Evolutionary conservation across 371 early-diverging fungal species (phyloP), one percentile per base, ranked within the genome.

Genomic region (Mortierella sp.): DNA sequence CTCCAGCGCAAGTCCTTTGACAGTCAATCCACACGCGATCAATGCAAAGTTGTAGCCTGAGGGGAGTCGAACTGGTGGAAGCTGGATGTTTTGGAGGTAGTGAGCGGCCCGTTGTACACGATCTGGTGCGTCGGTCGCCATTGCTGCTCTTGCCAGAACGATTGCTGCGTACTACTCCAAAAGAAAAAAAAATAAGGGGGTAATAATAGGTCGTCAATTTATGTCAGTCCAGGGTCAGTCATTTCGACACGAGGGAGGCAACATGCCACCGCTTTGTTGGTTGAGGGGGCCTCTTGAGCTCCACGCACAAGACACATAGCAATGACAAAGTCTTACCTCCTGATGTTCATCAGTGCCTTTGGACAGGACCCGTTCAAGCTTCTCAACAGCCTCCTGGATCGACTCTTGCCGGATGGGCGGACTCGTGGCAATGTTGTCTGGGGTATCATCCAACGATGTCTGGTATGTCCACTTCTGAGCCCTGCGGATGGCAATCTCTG

Each of bases 1-100:
- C 79, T 94, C 95, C 9, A 90, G 78, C 21, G 88, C 88, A 46
- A 92, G 88, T 88, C 94, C 94, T 86, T 91, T 92, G 44, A 93
- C 87, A 0, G 88, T 84, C 50, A 89, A 77, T 44, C 92, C 91
- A 76, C 90, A 90, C 28, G 90, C 82, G 48, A 91, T 81, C 44
- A 94, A 77, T 21, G 90, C 87, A 28, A 91, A 82, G 44, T 84
- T 88, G 80, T 94, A 92, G 26, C 94, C 94, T 31, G 88, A 76
- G 26, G 84, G 70, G 46, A 86, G 1, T 37, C 77, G 79, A 31
- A 83, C 64, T 54, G 83, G 83, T 21, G 87, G 87, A 10, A 82
- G 80, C 43, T 83, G 87, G 46, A 87, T 77, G 71, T 82, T 83
- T 43, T 78, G 77, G 24, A 87, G 82, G n/a, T 86, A 82, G 31